These are phyloP conservation scores for Termitomyces titanicus DNA, from an alignment of 768 basidiomycete species.

Conservation along the genomic window DNA sequence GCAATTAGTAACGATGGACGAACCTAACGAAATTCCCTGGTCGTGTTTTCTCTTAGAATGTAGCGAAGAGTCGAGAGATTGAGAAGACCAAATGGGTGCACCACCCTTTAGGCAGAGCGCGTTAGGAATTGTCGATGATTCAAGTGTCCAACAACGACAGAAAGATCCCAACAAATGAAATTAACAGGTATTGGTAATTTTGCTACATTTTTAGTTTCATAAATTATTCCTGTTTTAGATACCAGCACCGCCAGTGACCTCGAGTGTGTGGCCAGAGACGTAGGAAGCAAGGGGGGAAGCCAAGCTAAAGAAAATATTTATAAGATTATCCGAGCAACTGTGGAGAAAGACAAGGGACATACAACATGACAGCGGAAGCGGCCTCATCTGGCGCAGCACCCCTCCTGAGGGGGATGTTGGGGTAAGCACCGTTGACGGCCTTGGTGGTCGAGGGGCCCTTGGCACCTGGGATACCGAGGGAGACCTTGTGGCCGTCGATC, in stretches of 20 bases:
- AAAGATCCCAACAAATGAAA: too few species aligned
- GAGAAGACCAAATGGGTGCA: too few species aligned
- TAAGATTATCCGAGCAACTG: not conserved
- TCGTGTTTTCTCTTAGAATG: too few species aligned
- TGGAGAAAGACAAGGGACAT: slow-evolving; percentile 27
- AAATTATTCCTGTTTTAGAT: slow-evolving; percentile 38
- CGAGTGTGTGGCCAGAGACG: slow-evolving; percentile 79
- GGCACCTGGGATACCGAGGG: slow-evolving; percentile 71
- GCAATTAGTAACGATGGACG: too few species aligned
- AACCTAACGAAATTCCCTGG: too few species aligned
- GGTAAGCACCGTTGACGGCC: slow-evolving; percentile 29
- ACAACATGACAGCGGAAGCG: slow-evolving; percentile 75
- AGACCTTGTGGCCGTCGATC: slow-evolving; percentile 80
- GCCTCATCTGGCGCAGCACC: slow-evolving; percentile 74
- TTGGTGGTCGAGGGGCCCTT: slow-evolving; percentile 33
- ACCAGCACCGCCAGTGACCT: slow-evolving; percentile 79
- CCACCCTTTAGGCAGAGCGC: too few species aligned
- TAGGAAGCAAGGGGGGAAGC: slow-evolving; percentile 77
- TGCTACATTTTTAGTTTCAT: not conserved
- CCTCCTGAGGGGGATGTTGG: slow-evolving; percentile 59
- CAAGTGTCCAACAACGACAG: too few species aligned
- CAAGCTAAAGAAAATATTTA: slow-evolving; percentile 44
- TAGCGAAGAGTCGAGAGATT: too few species aligned
- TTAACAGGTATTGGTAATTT: not conserved
- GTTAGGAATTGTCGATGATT: too few species aligned